Conservation (phyloP, 2,329 filamentous ascomycete genomes). For the Camillea tinctor region DNA sequence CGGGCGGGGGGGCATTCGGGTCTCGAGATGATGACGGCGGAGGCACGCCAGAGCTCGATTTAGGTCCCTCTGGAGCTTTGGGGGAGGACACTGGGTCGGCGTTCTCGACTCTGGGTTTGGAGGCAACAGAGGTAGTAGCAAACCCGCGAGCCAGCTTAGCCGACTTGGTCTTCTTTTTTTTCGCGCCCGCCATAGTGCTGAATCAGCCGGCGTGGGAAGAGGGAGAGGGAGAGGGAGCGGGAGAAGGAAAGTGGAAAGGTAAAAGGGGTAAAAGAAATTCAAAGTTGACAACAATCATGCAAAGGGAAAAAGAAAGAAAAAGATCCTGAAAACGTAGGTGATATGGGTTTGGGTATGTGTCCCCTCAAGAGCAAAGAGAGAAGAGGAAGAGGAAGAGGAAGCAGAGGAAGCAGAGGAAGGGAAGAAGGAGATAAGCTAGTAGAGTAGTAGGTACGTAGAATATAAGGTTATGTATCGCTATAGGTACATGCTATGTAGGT, state of each 20-base stretch:
- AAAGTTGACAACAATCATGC: background rate
- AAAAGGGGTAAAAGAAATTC: background rate
- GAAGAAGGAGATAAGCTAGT: background rate
- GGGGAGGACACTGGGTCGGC: conserved; percentile 26
- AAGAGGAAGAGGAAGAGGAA: background rate
- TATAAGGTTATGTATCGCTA: no score
- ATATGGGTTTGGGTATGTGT: no score
- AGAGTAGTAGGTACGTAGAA: background rate
- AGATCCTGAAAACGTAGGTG: no score
- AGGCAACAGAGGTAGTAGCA: conserved; percentile 88
- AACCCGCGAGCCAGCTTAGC: conserved; percentile 89
- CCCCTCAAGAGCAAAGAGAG: no score
- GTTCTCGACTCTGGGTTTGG: conserved; percentile 68
- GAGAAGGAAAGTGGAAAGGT: background rate
- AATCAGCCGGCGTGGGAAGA: background rate
- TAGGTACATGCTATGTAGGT: no score
- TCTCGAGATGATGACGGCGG: conserved; percentile 25
- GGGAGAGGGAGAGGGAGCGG: background rate
- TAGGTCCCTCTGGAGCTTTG: conserved; percentile 13
- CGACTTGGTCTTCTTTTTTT: conserved; percentile 90
- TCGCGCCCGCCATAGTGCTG: conserved; percentile 61
- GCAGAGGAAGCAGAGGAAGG: no score
- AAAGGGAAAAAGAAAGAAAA: no score
- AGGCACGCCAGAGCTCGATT: conserved; percentile 29
- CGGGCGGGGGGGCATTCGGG: conserved; percentile 20